These are phyloP conservation scores for Magnolia sinica DNA, from an alignment of 164 flowering plant species.

Conservation along the genomic window DNA sequence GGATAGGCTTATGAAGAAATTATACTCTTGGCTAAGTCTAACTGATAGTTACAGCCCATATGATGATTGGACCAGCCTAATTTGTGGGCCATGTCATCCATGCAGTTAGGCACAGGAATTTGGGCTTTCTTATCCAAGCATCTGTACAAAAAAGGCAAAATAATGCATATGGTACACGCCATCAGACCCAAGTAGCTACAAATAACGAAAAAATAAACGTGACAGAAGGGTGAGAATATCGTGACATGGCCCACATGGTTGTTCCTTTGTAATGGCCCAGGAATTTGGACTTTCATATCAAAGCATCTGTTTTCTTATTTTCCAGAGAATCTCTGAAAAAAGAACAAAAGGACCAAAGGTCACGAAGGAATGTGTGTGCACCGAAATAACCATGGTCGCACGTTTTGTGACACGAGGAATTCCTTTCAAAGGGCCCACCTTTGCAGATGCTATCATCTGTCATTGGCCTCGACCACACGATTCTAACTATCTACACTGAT, in stretches of 20 bases:
- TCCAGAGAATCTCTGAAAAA: neutral
- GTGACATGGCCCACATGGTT: neutral
- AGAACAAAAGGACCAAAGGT: neutral
- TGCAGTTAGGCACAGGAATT: too few relatives aligned
- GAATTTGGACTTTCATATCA: neutral
- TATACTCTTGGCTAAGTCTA: too few relatives aligned
- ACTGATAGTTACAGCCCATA: too few relatives aligned
- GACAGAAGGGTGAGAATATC: neutral
- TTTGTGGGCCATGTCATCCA: too few relatives aligned
- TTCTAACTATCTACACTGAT: too few relatives aligned
- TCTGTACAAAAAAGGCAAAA: too few relatives aligned
- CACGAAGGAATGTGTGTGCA: neutral
- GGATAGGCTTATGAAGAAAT: too few relatives aligned
- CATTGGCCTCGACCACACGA: too few relatives aligned
- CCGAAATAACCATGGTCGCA: neutral
- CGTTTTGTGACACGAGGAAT: neutral
- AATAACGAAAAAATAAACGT: neutral
- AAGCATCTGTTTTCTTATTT: neutral
- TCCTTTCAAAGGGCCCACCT: neutral
- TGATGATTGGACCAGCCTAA: too few relatives aligned
- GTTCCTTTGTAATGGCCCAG: neutral
- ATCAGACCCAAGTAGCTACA: neutral
- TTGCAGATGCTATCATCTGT: neutral
- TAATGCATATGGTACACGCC: neutral
- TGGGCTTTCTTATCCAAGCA: too few relatives aligned